Percentiles rank a stretch among this genome's conserved stretches.
Evolutionary conservation across 208 protist species (phyloP).

Genomic region (Balamuthia mandrillaris): DNA sequence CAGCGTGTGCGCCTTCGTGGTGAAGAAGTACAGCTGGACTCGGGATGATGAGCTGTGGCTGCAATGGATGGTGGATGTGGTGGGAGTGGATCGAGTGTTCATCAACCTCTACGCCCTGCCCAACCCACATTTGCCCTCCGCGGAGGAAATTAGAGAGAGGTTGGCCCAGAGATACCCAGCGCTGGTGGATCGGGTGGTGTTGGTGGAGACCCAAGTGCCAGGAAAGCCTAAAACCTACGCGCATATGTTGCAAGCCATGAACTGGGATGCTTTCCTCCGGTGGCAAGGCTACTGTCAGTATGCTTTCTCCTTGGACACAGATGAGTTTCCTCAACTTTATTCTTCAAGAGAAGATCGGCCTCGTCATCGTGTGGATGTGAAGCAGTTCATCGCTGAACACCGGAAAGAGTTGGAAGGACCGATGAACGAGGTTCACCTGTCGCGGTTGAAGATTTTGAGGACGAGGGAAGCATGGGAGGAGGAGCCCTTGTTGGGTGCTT

Average conservation of each 20-base stretch:
- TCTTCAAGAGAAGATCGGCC: not conserved
- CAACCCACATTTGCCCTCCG: no score
- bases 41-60: not conserved
- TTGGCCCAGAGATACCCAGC: not conserved
- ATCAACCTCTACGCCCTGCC: not conserved
- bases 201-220: not conserved
- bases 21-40: not conserved
- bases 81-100: not conserved
- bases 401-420: no score
- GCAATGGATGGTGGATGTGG: not conserved
- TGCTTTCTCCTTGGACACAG: not conserved
- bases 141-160: not conserved
- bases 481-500: no score
- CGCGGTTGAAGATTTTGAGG: no score
- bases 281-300: slow-evolving; percentile 4
- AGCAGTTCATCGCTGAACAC: not conserved
- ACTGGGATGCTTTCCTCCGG: not conserved
- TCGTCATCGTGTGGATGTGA: not conserved
- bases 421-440: no score
- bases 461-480: no score
- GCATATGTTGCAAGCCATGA: not conserved
- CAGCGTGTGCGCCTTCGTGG: no score
- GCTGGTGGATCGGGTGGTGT: not conserved
- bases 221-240: not conserved
- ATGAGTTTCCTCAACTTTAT: not conserved